Base-by-base conservation (phyloP, 2,329 filamentous ascomycete genomes). In the Mariannaea elegans region DNA sequence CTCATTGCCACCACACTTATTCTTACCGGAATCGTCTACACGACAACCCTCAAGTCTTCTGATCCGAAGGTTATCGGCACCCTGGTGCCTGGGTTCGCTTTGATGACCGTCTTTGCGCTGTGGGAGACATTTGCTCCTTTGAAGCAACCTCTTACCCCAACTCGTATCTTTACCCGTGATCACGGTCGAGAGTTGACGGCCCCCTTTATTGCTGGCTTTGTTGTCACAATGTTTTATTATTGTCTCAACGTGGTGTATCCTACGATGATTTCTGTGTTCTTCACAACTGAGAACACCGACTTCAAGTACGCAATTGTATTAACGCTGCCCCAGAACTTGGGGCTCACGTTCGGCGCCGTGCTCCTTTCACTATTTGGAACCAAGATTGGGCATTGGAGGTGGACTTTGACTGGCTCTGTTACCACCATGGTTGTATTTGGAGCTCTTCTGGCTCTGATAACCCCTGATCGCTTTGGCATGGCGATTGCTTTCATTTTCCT, bases 191-290 rank as follows among this genome's bases (percentile, higher is more conserved):
- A 81, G 41, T 76, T 83, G 41, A 82, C 80, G 0, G 80, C 77
- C 0, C 80, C 80, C 0, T 79, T 77, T 34, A 72, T 82, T 23
- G 77, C 77, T 3, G 73, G 77, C 1, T 77, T 76, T 39, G 77
- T 83, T 42, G 75, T 82, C 18, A 83, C 79, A 56, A 84, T 83
- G 81, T 82, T 82, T 66, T 83, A 82, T 70, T 83, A 83, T 66
- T 76, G 76, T 31, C 76, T 75, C 39, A 80, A 78, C 59, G 76
- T 82, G 41, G 71, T 82, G 13, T 82, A 76, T 63, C 80, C 81
- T 0, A 79, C 78, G 14, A 81, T 81, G 79, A 81, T 82, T 48
- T 27, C 49, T 2, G 55, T 62, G 2, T 62, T 61, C 54, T 62
- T 59, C 24, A 62, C 55, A 2, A 38, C 42, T n/a, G 59, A 62